Percentiles rank a stretch among this genome's conserved stretches.
Evolutionary conservation across 495 filamentous ascomycete genomes (phyloP).

Genomic region (Aspergillus kassunensis): DNA sequence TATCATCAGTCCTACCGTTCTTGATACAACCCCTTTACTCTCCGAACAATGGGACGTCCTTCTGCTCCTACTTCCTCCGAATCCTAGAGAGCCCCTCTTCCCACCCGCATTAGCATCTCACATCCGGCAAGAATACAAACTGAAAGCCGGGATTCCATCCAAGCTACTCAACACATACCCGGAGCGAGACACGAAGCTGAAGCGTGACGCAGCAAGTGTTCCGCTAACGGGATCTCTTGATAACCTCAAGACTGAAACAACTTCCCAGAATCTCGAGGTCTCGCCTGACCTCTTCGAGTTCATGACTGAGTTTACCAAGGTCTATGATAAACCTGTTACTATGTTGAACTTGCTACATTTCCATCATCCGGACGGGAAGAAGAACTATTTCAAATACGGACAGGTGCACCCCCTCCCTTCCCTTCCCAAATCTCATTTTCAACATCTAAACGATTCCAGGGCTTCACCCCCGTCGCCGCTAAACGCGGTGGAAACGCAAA

Average conservation of each 20-base stretch:
- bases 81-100: slow-evolving; percentile 20
- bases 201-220: slow-evolving; percentile 32
- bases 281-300: slow-evolving; percentile 47
- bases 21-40: slow-evolving; percentile 42
- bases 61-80: slow-evolving; percentile 34
- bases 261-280: slow-evolving; percentile 53
- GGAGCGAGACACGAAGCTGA: slow-evolving; percentile 41
- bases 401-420: no score
- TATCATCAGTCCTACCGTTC: slow-evolving; percentile 48
- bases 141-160: slow-evolving; percentile 53
- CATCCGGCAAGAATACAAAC: slow-evolving; percentile 40
- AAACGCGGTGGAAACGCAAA: slow-evolving; percentile 57
- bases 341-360: slow-evolving; percentile 71
- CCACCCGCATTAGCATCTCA: slow-evolving; percentile 30
- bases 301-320: slow-evolving; percentile 32
- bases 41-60: slow-evolving; percentile 57
- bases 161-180: slow-evolving; percentile 45
- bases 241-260: slow-evolving; percentile 22
- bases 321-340: slow-evolving; percentile 48
- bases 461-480: slow-evolving; percentile 51
- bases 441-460: no score
- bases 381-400: slow-evolving; percentile 57
- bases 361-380: slow-evolving; percentile 43
- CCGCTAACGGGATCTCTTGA: slow-evolving; percentile 40
- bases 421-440: no score